phyloP scores from a whole-genome alignment of 768 basidiomycete species.

The Lyophyllum semitale region DNA sequence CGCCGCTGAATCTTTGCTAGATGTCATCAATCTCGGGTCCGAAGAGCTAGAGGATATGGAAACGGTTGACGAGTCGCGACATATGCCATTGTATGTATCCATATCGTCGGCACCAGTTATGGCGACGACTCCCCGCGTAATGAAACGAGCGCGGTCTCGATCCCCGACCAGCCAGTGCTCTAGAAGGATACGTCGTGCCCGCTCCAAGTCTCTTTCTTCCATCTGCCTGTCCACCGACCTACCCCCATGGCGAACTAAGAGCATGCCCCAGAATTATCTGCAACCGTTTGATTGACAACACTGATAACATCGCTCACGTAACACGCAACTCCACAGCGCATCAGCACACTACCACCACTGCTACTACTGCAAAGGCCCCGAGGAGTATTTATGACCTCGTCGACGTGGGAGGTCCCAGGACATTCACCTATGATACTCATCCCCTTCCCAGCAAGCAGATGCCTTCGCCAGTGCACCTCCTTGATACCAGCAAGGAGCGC shows the following conservation, averaged over 20 bases:
- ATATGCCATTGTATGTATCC: conserved; percentile 13
- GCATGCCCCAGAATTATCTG: background rate
- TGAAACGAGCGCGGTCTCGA: conserved; percentile 23
- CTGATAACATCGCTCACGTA: background rate
- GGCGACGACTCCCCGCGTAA: conserved; percentile 12
- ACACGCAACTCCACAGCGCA: background rate
- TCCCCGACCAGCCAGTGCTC: conserved; percentile 12
- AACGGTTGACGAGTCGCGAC: background rate
- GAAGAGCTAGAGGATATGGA: conserved; percentile 5
- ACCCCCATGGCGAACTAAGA: conserved; percentile 13
- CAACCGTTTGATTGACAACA: conserved; percentile 5
- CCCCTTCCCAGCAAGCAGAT: conserved; percentile 11
- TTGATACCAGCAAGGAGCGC: conserved; percentile 8
- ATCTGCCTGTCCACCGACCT: conserved; percentile 2
- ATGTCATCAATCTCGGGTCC: conserved; percentile 6
- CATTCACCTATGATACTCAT: conserved; percentile 11
- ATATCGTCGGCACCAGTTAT: conserved; percentile 9
- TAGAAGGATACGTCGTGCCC: conserved; percentile 6
- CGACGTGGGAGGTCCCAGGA: conserved; percentile 12
- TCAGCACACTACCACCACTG: background rate
- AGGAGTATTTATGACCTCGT: conserved; percentile 20
- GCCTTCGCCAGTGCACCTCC: conserved; percentile 2
- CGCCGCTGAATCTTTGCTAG: conserved; percentile 9
- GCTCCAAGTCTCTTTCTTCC: conserved; percentile 13
- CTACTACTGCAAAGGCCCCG: background rate